Percentiles rank a stretch among this genome's conserved stretches.
Conservation (phyloP, 1,139 yeast genomes). For the Insectozyma bohioensis region DNA sequence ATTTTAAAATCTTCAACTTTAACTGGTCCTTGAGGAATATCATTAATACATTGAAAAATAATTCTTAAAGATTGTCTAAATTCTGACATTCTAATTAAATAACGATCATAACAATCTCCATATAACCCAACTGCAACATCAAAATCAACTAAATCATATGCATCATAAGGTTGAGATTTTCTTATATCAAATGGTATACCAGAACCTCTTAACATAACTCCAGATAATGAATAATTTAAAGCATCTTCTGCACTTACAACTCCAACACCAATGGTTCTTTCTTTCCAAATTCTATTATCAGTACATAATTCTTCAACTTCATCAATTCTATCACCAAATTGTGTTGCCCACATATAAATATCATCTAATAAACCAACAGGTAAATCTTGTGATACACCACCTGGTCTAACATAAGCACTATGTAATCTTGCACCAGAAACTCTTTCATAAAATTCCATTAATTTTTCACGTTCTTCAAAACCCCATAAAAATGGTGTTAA, state of each 20-base stretch:
- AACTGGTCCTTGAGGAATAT: conserved; percentile 91
- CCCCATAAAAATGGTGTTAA: conserved; percentile 94
- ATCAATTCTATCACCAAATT: conserved; percentile 89
- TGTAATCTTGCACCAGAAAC: conserved; percentile 91
- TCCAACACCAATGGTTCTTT: conserved; percentile 82
- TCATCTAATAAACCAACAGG: conserved; percentile 87
- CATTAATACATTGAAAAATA: conserved; percentile 85
- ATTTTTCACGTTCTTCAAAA: conserved; percentile 88
- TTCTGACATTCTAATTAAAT: conserved; percentile 85
- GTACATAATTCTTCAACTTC: conserved; percentile 88
- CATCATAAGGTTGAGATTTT: conserved; percentile 88
- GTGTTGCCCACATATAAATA: conserved; percentile 95
- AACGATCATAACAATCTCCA: conserved; percentile 92
- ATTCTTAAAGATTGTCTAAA: conserved; percentile 89
- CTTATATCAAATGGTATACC: conserved; percentile 88
- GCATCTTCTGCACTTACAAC: conserved; percentile 85
- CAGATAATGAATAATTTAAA: conserved; percentile 74
- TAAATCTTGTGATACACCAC: conserved; percentile 87
- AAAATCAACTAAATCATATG: conserved; percentile 82
- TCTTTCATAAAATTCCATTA: conserved; percentile 91
- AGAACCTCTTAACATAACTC: conserved; percentile 89
- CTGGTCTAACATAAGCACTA: conserved; percentile 87
- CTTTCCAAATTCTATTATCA: conserved; percentile 91
- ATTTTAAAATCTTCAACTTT: conserved; percentile 90
- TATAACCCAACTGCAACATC: conserved; percentile 84